These are phyloP conservation scores for Tinospora cordifolia DNA, from an alignment of 164 flowering plant genomes.

Conservation along the genomic window DNA sequence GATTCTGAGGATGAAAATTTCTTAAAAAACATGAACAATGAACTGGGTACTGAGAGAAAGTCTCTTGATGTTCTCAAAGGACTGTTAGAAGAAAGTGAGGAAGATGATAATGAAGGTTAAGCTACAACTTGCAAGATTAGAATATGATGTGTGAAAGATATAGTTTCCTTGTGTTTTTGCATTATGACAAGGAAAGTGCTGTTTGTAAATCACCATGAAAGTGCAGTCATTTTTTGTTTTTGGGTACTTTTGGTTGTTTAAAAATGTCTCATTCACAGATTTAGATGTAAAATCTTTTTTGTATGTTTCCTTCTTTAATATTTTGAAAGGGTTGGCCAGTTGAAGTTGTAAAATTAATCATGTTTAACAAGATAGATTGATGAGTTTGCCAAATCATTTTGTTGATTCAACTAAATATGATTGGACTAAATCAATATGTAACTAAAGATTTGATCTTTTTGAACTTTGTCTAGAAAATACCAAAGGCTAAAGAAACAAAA, in stretches of 20 bases:
- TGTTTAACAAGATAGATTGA: no score
- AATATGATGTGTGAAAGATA: neutral
- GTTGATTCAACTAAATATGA: no score
- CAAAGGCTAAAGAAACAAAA: no score
- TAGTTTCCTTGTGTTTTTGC: conserved; percentile 6
- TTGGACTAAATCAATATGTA: no score
- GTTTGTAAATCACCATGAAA: neutral
- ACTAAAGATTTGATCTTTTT: no score
- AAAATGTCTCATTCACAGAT: neutral
- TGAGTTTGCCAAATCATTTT: no score
- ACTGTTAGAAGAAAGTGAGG: conserved; percentile 6
- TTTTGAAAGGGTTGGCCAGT: no score
- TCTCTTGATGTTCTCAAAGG: conserved; percentile 4
- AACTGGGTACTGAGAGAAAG: neutral
- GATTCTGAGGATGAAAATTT: conserved; percentile 34
- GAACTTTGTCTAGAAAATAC: no score
- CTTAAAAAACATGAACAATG: neutral
- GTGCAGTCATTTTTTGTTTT: no score
- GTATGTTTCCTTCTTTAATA: neutral
- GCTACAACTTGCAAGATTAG: neutral
- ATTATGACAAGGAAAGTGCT: conserved; percentile 4
- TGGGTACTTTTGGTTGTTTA: neutral
- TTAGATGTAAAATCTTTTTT: neutral
- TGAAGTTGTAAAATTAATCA: no score
- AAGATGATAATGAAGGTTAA: neutral